These are phyloP conservation scores for Suhomyces faveliae DNA, from an alignment of 805 yeast genomes.

Conservation along the genomic window DNA sequence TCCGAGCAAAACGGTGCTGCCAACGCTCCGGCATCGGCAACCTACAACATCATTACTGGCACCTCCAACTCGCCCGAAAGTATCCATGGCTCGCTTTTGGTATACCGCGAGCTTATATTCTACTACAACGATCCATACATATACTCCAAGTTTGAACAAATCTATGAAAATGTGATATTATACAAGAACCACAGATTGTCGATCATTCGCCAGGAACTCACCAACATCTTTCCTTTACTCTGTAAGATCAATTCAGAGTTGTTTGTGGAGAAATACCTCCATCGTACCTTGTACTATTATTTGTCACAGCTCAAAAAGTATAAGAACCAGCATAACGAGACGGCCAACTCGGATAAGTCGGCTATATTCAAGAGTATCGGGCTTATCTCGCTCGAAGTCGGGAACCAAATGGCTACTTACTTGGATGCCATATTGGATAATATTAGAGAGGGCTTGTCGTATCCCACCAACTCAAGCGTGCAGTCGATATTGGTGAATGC, in stretches of 20 bases:
- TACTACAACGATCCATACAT: constrained; percentile 70
- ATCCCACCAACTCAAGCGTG: constrained; percentile 34
- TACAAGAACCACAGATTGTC: constrained; percentile 76
- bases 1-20: constrained; percentile 6
- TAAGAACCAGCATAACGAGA: constrained; percentile 41
- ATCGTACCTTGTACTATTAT: constrained; percentile 72
- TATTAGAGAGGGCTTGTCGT: constrained; percentile 70
- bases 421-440: constrained; percentile 84
- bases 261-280: constrained; percentile 80
- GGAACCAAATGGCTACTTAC: constrained; percentile 82
- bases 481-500: constrained; percentile 43
- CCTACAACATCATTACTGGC: constrained; percentile 21
- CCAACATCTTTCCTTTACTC: constrained; percentile 75
- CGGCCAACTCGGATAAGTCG: constrained; percentile 58
- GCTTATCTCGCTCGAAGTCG: constrained; percentile 74
- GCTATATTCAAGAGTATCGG: constrained; percentile 81
- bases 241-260: constrained; percentile 74
- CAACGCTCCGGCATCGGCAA: constrained; percentile 13
- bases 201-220: constrained; percentile 79
- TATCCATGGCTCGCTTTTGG: constrained; percentile 84
- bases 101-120: constrained; percentile 72
- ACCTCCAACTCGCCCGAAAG: constrained; percentile 50
- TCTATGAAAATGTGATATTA: constrained; percentile 69
- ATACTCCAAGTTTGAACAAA: constrained; percentile 67
- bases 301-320: constrained; percentile 73